A percentile compares a stretch with the other conserved stretches of the same genome.
phyloP scores from a whole-genome alignment of 1,284 basidiomycete genomes.

The Nidula niveotomentosa region DNA sequence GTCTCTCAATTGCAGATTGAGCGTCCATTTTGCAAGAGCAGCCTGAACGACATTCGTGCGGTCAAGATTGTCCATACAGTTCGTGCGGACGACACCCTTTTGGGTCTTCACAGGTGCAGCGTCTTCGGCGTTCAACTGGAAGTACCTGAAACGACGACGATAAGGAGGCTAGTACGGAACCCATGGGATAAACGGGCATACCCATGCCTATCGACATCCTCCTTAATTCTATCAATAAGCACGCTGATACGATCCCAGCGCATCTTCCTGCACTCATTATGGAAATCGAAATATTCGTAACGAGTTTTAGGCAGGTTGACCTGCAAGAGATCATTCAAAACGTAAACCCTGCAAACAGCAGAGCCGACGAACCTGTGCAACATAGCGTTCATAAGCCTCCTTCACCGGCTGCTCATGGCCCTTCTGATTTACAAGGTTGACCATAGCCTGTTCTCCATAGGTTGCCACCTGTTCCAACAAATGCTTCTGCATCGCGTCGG shows the following conservation, averaged over 20 bases:
- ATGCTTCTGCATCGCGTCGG: constrained; percentile 74
- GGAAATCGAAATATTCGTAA: constrained; percentile 99
- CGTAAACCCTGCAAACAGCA: too few relatives aligned
- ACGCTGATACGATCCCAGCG: constrained; percentile 92
- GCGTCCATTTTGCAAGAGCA: constrained; percentile 81
- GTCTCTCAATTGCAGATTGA: constrained; percentile 78
- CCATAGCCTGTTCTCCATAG: constrained; percentile 84
- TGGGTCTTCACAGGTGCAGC: constrained; percentile 55
- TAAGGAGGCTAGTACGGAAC: background rate
- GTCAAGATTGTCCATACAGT: constrained; percentile 97
- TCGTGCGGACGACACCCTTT: constrained; percentile 74
- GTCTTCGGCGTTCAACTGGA: constrained; percentile 56
- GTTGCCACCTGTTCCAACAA: constrained; percentile 71
- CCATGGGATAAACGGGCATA: constrained; percentile 31
- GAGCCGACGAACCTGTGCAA: constrained; percentile 61
- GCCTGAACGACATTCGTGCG: constrained; percentile 97
- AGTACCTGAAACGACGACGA: constrained; percentile 58
- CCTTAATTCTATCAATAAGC: constrained; percentile 77
- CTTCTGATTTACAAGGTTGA: constrained; percentile 96
- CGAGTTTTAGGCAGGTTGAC: constrained; percentile 67
- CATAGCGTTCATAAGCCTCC: constrained; percentile 87
- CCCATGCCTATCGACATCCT: constrained; percentile 75
- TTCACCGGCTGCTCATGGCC: constrained; percentile 96
- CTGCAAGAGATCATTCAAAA: too few relatives aligned
- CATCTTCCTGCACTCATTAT: constrained; percentile 94